Evolutionary conservation across 306 rosid genomes (phyloP).

Genomic region (Ormosia emarginata): DNA sequence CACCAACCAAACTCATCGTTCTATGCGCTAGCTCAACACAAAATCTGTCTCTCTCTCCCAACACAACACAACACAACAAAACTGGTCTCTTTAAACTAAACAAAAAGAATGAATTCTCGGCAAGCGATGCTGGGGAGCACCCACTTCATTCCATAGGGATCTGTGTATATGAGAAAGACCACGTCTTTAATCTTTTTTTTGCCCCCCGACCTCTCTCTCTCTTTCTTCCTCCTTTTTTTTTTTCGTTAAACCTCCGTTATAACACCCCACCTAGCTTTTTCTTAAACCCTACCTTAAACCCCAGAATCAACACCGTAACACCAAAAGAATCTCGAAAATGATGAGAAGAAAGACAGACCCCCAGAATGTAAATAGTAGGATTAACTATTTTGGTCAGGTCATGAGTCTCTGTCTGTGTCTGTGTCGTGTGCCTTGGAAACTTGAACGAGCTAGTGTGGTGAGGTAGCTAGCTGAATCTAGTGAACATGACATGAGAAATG

Average conservation of each 20-base stretch:
- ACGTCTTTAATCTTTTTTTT: slow-evolving; percentile 33
- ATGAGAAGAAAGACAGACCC: neutral
- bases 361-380: slow-evolving; percentile 10
- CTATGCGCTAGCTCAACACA: slow-evolving; percentile 14
- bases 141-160: slow-evolving; percentile 93
- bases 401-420: neutral
- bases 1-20: slow-evolving; percentile 26
- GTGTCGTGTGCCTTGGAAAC: slow-evolving; percentile 7
- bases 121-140: slow-evolving; percentile 58
- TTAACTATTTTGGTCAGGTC: slow-evolving; percentile 17
- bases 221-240: neutral
- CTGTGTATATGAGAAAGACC: slow-evolving; percentile 76
- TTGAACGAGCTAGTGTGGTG: neutral
- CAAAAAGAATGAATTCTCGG: slow-evolving; percentile 75
- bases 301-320: slow-evolving; percentile 14
- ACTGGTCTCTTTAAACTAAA: slow-evolving; percentile 70
- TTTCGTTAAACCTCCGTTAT: neutral
- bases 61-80: slow-evolving; percentile 28
- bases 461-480: slow-evolving; percentile 36
- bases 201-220: neutral
- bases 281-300: slow-evolving; percentile 48
- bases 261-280: neutral
- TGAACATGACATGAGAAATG: neutral
- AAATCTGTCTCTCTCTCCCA: slow-evolving; percentile 4
- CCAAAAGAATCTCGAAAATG: slow-evolving; percentile 9